A percentile compares a stretch with the other conserved stretches of the same genome.
These are phyloP conservation scores for Moesziomyces aphidis DNA, from an alignment of 1,284 basidiomycete genomes.

Conservation along the genomic window DNA sequence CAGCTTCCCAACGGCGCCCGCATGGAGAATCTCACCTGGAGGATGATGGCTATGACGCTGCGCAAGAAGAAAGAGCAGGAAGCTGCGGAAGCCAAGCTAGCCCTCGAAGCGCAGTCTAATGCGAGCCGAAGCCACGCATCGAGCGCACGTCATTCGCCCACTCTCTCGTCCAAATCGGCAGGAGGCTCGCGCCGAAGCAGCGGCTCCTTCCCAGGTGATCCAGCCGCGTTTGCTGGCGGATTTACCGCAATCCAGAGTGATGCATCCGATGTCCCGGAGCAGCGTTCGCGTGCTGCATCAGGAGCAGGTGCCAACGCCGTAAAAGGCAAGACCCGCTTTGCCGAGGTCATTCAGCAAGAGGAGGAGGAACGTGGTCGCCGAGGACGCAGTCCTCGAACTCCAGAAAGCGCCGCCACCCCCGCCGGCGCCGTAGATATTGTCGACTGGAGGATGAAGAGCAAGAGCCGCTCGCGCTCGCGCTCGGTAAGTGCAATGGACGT, in stretches of 20 bases:
- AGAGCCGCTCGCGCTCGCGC: constrained; percentile 69
- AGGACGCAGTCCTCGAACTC: constrained; percentile 54
- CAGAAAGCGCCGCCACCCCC: constrained; percentile 51
- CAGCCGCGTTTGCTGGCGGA: constrained; percentile 17
- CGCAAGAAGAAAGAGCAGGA: constrained; percentile 77
- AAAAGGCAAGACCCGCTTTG: constrained; percentile 70
- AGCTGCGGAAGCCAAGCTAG: constrained; percentile 46
- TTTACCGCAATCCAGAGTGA: constrained; percentile 39
- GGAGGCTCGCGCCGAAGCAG: constrained; percentile 43
- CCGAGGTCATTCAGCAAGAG: constrained; percentile 67
- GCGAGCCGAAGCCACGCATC: constrained; percentile 34
- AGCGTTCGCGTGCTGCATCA: constrained; percentile 3
- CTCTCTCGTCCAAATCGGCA: constrained; percentile 28
- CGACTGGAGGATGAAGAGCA: constrained; percentile 67
- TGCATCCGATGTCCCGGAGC: constrained; percentile 1
- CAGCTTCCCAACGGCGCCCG: constrained; percentile 88
- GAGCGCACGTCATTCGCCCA: constrained; percentile 42
- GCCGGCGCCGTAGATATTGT: constrained; percentile 55
- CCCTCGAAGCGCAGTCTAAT: constrained; percentile 23
- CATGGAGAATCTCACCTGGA: constrained; percentile 97
- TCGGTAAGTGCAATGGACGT: constrained; percentile 82
- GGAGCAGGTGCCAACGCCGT: not conserved
- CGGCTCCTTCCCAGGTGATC: constrained; percentile 35
- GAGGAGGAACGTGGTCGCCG: constrained; percentile 58
- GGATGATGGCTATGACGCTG: constrained; percentile 95